A percentile compares a stretch with the other conserved stretches of the same genome.
phyloP scores from a whole-genome alignment of 2,329 filamentous ascomycete species.

The Colletotrichum tanaceti region DNA sequence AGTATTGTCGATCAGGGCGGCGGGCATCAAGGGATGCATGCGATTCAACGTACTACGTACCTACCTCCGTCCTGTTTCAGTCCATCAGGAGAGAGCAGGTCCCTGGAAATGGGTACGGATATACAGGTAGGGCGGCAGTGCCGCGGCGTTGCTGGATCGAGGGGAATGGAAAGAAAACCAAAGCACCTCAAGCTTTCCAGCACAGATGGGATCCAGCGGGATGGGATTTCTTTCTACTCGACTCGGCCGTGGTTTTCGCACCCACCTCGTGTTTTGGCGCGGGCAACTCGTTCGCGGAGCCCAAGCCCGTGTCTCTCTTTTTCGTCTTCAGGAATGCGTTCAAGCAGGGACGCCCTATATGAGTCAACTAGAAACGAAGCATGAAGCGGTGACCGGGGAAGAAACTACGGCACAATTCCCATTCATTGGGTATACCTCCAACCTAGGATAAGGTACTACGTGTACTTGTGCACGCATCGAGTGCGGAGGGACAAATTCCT shows the following conservation, averaged over 20 bases:
- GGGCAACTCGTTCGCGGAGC: conserved; percentile 10
- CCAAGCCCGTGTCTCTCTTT: conserved; percentile 1
- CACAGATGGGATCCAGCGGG: not conserved
- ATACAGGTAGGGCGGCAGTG: no score
- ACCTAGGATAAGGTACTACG: not conserved
- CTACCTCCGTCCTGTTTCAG: not conserved
- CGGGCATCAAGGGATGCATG: not conserved
- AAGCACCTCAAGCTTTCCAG: conserved; percentile 5
- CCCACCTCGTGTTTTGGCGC: not conserved
- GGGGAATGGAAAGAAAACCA: conserved; percentile 27
- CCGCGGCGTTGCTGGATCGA: conserved; percentile 3
- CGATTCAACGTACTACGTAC: not conserved
- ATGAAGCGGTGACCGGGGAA: conserved; percentile 15
- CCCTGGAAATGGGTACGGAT: not conserved
- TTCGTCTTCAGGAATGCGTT: conserved; percentile 22
- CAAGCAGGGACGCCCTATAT: conserved; percentile 2
- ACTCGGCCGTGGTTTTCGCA: not conserved
- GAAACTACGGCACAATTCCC: not conserved
- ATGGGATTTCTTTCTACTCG: not conserved
- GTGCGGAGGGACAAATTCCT: not conserved
- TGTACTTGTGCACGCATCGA: not conserved
- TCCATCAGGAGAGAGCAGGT: not conserved
- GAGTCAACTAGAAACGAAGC: conserved; percentile 27
- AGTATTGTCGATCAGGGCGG: conserved; percentile 2
- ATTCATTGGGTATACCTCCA: not conserved